A percentile compares a stretch with the other conserved stretches of the same genome.
Conservation (phyloP, 2,329 filamentous ascomycete species). For the Colletotrichum magnum region DNA sequence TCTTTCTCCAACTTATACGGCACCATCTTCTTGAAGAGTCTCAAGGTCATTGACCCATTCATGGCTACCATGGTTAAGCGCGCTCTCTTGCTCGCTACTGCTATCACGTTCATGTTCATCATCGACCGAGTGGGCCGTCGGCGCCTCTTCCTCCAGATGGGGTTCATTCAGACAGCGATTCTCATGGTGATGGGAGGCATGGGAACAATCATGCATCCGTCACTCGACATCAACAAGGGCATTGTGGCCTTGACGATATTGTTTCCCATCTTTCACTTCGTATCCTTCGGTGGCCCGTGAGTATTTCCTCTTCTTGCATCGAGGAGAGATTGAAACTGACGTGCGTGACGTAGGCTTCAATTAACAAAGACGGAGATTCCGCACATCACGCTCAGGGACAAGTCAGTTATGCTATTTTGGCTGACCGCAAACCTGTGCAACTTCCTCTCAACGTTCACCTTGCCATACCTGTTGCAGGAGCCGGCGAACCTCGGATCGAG, state of each 20-base stretch:
- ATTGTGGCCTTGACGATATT: conserved; percentile 46
- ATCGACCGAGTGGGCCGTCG: conserved; percentile 37
- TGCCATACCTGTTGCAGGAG: conserved; percentile 34
- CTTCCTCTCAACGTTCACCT: conserved; percentile 29
- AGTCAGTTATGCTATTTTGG: conserved; percentile 40
- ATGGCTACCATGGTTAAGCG: conserved; percentile 45
- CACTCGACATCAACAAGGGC: conserved; percentile 41
- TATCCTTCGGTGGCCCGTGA: conserved; percentile 38
- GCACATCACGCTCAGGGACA: conserved; percentile 36
- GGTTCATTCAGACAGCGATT: conserved; percentile 40
- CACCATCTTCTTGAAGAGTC: conserved; percentile 42
- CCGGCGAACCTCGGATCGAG: conserved; percentile 34
- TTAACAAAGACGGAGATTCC: conserved; percentile 39
- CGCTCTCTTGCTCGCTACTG: conserved; percentile 40
- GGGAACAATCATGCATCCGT: conserved; percentile 39
- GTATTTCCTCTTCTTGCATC: not conserved
- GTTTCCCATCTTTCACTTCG: conserved; percentile 42
- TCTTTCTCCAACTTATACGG: conserved; percentile 44
- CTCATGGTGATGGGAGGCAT: conserved; percentile 46
- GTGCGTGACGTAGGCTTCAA: conserved; percentile 9
- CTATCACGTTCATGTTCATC: conserved; percentile 41
- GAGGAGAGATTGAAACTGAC: not conserved
- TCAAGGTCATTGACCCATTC: conserved; percentile 47
- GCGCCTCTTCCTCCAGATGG: conserved; percentile 40
- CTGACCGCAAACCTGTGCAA: conserved; percentile 33